Base-by-base conservation (phyloP, 2,329 filamentous ascomycete species). In the Pezicula carpinea region DNA sequence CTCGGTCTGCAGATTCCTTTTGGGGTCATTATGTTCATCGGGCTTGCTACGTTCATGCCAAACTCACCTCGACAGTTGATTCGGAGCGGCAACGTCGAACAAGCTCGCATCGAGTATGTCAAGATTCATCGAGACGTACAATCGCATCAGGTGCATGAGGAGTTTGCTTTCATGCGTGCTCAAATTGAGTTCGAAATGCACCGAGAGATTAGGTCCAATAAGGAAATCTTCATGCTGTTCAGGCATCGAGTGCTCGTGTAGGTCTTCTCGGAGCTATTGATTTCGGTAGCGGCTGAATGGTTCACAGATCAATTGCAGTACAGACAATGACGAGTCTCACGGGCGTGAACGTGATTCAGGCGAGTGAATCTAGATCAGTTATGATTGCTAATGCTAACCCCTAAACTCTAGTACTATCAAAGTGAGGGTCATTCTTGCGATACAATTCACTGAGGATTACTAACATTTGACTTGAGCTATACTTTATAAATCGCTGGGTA, bases 131-230 rank as follows among this genome's bases (percentile, higher is more conserved):
- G 71, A 5, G 73, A 77, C 34, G 55, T 77, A 18, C 55, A 64
- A 4, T 61, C 66, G 1, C 61, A 71, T 38, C 69, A 74, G 48
- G 65, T 71, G 4, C 65, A 71, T 8, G 66, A 74, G 45, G 77
- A 80, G 57, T 80, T 80, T 57, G 62, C 64, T 1, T 61, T 74
- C n/a, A 80, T 80, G 76, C 64, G 65, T 40, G 67, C 66, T 4
- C 74, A 77, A 61, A 77, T 77, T 52, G 71, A 77, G 53, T 81
- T 74, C 59, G 78, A 81, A 60, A 76, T 74, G 71, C 66, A 75
- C 53, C 65, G 77, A 5, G 76, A 80, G 57, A 66, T 80, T 50
- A 75, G 64, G 15, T 73, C 73, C 1, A 73, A 73, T 47, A 62
- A 58, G 33, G 76, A 80, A 52, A 74, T 79, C 33, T 80, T 74